Percentiles rank a stretch among this genome's conserved stretches.
phyloP scores from a whole-genome alignment of 805 yeast species.

The Candida chauliodis region DNA sequence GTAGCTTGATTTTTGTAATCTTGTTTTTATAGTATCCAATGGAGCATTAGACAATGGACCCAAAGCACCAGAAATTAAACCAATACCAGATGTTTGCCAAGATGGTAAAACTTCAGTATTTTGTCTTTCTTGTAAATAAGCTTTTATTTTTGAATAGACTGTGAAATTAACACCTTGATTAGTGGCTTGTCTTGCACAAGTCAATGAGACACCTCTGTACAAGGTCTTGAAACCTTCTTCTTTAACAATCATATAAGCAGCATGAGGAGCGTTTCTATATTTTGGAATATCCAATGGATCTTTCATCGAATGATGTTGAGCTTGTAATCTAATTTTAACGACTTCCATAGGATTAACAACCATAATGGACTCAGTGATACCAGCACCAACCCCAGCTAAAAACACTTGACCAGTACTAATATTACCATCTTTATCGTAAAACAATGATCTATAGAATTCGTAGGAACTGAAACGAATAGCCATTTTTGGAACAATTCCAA shows the following conservation, averaged over 20 bases:
- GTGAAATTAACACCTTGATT: conserved; percentile 99
- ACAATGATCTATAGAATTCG: conserved; percentile 74
- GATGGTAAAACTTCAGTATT: conserved; percentile 65
- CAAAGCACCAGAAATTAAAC: conserved; percentile 90
- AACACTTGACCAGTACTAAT: conserved; percentile 76
- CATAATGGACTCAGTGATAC: conserved; percentile 90
- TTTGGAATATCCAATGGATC: conserved; percentile 80
- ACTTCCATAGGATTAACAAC: conserved; percentile 98
- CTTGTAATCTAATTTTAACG: conserved; percentile 92
- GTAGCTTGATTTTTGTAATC: conserved; percentile 88
- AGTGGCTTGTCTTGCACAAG: conserved; percentile 97
- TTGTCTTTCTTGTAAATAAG: conserved; percentile 61
- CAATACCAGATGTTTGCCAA: conserved; percentile 91
- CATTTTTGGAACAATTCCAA: conserved; percentile 98
- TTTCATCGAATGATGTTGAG: conserved; percentile 86
- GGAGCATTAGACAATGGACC: conserved; percentile 99
- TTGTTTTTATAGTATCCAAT: conserved; percentile 92
- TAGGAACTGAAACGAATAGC: conserved; percentile 94
- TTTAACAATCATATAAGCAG: conserved; percentile 72
- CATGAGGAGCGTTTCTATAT: conserved; percentile 91
- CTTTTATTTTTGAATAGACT: conserved; percentile 82
- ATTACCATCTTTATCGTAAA: conserved; percentile 60
- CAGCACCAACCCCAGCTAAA: conserved; percentile 95
- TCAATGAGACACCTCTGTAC: conserved; percentile 91
- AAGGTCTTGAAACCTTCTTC: conserved; percentile 90